A percentile compares a stretch with the other conserved stretches of the same genome.
Evolutionary conservation across 75 land plant genomes (phyloP).

Genomic region (Pseudotsuga menziesii): DNA sequence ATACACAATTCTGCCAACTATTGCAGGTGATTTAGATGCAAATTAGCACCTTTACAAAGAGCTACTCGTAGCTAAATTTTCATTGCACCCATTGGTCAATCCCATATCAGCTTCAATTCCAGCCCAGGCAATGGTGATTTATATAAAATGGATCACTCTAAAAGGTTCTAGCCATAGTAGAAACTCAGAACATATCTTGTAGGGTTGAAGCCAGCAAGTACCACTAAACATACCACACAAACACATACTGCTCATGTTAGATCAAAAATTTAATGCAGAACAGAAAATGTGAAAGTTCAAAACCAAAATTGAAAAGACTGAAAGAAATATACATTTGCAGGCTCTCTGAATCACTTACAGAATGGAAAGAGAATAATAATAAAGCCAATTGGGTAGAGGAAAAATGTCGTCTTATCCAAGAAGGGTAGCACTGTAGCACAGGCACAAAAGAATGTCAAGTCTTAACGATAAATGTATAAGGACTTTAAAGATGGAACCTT

Average conservation of each 20-base stretch:
- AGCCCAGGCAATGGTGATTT: not conserved
- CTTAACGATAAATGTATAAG: not conserved
- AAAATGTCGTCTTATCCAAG: constrained; percentile 92
- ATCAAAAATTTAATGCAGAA: not conserved
- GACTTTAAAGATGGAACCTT: not conserved
- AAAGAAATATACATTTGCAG: not conserved
- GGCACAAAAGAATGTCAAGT: constrained; percentile 1
- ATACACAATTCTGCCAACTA: not conserved
- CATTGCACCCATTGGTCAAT: not conserved
- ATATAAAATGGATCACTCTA: not conserved
- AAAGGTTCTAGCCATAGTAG: constrained; percentile 59
- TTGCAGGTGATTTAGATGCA: not conserved
- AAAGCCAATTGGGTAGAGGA: constrained; percentile 85
- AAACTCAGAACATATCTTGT: constrained; percentile 80
- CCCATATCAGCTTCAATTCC: not conserved
- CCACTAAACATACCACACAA: constrained; percentile 40
- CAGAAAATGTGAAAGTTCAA: not conserved
- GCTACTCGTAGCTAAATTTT: not conserved
- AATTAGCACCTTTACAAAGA: not conserved
- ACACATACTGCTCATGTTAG: constrained; percentile 2
- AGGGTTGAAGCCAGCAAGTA: constrained; percentile 82
- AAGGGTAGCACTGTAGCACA: constrained; percentile 77
- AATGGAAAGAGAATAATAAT: constrained; percentile 75
- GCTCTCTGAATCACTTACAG: constrained; percentile 50
- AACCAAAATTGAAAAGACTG: not conserved